These are phyloP conservation scores for Pochonia chlamydosporia DNA, from an alignment of 2,329 filamentous ascomycete genomes.

Conservation along the genomic window DNA sequence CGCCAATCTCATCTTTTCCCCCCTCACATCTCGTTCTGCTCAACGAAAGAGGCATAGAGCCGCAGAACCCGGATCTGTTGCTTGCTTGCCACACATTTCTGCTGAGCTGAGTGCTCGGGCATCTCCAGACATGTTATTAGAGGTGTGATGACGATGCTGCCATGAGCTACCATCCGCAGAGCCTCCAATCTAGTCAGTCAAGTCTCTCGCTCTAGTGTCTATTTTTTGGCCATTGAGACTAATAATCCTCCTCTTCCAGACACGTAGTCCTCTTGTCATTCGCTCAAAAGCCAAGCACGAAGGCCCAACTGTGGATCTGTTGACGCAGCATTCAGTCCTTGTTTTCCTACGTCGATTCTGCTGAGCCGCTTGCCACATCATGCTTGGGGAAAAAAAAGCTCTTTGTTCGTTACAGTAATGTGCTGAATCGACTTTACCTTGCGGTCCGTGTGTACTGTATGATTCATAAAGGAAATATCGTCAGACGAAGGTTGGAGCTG, in stretches of 20 bases:
- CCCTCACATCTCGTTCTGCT: background rate
- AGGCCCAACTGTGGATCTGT: slow-evolving; percentile 10
- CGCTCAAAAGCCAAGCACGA: slow-evolving; percentile 1
- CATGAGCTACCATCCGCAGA: background rate
- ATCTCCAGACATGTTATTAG: background rate
- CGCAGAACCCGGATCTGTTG: background rate
- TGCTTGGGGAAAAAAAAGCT: no score
- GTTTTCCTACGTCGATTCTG: no score
- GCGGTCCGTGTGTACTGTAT: no score
- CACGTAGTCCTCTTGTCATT: background rate
- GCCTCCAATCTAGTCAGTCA: background rate
- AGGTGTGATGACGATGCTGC: background rate
- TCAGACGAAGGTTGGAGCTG: background rate
- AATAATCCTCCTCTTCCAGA: background rate
- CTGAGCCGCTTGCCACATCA: no score
- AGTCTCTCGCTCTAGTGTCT: background rate
- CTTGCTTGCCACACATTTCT: no score
- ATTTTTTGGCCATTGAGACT: background rate
- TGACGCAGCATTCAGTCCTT: slow-evolving; percentile 2
- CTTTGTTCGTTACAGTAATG: background rate
- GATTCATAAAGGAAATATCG: background rate
- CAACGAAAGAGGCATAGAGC: background rate
- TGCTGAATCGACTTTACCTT: no score
- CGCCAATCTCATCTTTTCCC: background rate
- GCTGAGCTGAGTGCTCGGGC: no score